Evolutionary conservation across 176 grass and related monocot species (phyloP).

Genomic region (Carex parvula): DNA sequence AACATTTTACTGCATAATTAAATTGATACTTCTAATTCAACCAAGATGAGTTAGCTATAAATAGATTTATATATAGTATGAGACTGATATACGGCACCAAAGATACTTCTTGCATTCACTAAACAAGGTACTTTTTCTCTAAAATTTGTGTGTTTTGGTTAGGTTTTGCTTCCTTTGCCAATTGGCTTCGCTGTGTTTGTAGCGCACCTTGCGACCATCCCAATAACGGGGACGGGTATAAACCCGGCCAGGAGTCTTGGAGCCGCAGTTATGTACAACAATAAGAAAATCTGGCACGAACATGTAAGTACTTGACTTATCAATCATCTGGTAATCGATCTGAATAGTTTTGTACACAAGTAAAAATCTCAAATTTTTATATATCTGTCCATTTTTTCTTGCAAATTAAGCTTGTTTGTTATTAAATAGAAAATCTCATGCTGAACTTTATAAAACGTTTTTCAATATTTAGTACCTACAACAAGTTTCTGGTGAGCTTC

Average conservation of each 20-base stretch:
- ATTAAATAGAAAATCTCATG: neutral
- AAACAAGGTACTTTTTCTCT: neutral
- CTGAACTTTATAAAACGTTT: neutral
- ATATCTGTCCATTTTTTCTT: neutral
- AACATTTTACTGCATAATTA: neutral
- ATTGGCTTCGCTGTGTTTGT: slow-evolving; percentile 90
- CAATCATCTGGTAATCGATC: neutral
- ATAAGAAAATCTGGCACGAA: slow-evolving; percentile 46
- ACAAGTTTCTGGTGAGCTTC: neutral
- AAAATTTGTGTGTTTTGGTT: neutral
- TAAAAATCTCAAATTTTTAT: neutral
- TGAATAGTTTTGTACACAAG: neutral
- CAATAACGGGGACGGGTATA: slow-evolving; percentile 86
- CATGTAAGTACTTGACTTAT: slow-evolving; percentile 37
- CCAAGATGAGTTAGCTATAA: neutral
- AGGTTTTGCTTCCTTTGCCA: slow-evolving; percentile 73
- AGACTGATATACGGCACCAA: too few species aligned
- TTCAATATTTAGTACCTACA: neutral
- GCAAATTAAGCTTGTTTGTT: neutral
- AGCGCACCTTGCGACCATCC: slow-evolving; percentile 82
- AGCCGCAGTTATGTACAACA: slow-evolving; percentile 64
- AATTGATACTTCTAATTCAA: neutral
- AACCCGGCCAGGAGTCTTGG: slow-evolving; percentile 89
- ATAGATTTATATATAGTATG: too few species aligned
- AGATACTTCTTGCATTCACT: too few species aligned